Evolutionary conservation across 331 rosid genomes (phyloP).

Genomic region (Arachis monticola): DNA sequence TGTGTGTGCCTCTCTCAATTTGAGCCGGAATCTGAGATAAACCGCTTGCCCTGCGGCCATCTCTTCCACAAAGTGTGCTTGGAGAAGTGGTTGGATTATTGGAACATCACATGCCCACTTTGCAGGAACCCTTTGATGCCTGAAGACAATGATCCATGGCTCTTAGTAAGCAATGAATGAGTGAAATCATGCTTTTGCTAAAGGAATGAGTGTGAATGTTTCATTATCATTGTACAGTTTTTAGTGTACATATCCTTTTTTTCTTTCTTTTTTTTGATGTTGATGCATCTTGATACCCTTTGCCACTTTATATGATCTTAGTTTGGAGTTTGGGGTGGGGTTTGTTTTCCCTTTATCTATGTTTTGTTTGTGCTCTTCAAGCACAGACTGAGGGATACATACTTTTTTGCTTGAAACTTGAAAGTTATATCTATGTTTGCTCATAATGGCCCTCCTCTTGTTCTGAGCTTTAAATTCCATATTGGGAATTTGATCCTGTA

Average conservation of each 20-base stretch:
- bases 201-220: constrained; percentile 11
- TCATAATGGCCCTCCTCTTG: constrained; percentile 14
- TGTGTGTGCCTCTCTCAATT: constrained; percentile 76
- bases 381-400: constrained; percentile 35
- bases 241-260: constrained; percentile 48
- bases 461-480: constrained; percentile 16
- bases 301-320: constrained; percentile 33
- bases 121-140: constrained; percentile 85
- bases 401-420: constrained; percentile 36
- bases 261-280: constrained; percentile 43
- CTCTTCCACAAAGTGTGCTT: constrained; percentile 81
- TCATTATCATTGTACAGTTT: constrained; percentile 55
- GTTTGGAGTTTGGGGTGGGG: constrained; percentile 33
- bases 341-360: constrained; percentile 20
- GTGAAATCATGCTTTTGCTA: constrained; percentile 11
- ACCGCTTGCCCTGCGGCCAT: constrained; percentile 80
- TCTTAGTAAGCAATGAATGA: constrained; percentile 52
- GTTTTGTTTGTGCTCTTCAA: constrained; percentile 30
- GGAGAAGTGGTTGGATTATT: constrained; percentile 89
- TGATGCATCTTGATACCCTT: constrained; percentile 39
- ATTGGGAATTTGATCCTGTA: constrained; percentile 30
- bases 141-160: constrained; percentile 69
- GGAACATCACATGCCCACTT: constrained; percentile 95
- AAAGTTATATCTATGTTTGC: constrained; percentile 27
- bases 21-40: constrained; percentile 78